phyloP scores from a whole-genome alignment of 768 basidiomycete species.

The Naganishia vishniacii region DNA sequence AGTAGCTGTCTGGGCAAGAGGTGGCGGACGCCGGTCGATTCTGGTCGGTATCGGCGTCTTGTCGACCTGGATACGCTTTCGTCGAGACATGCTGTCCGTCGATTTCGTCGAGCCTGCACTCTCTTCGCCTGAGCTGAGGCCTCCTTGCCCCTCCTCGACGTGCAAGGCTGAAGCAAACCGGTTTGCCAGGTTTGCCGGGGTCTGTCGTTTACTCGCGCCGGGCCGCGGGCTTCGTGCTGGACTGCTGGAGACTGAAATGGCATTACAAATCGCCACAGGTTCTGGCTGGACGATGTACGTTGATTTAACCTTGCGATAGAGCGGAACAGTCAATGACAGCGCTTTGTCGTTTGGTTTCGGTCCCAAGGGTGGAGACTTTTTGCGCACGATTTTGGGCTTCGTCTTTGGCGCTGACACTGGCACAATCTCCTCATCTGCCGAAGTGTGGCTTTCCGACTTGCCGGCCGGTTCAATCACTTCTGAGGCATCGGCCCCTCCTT shows the following conservation, averaged over 20 bases:
- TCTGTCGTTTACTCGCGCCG: neutral
- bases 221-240: neutral
- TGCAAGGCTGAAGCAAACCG: slow-evolving; percentile 3
- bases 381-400: neutral
- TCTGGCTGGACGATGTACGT: neutral
- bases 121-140: slow-evolving; percentile 21
- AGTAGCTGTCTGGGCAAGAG: neutral
- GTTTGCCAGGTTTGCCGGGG: neutral
- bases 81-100: slow-evolving; percentile 4
- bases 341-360: slow-evolving; percentile 14
- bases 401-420: neutral
- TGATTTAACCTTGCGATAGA: slow-evolving; percentile 11
- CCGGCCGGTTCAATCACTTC: neutral
- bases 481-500: too few relatives aligned
- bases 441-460: neutral
- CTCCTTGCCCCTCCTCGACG: neutral
- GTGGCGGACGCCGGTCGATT: neutral
- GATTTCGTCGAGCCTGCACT: slow-evolving; percentile 18
- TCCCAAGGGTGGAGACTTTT: slow-evolving; percentile 9
- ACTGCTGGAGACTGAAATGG: neutral
- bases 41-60: neutral
- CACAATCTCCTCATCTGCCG: neutral
- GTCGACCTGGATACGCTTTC: slow-evolving; percentile 7
- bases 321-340: slow-evolving; percentile 8
- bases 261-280: neutral